Base-by-base conservation (phyloP, 805 yeast species). In the Candida hungchunana region DNA sequence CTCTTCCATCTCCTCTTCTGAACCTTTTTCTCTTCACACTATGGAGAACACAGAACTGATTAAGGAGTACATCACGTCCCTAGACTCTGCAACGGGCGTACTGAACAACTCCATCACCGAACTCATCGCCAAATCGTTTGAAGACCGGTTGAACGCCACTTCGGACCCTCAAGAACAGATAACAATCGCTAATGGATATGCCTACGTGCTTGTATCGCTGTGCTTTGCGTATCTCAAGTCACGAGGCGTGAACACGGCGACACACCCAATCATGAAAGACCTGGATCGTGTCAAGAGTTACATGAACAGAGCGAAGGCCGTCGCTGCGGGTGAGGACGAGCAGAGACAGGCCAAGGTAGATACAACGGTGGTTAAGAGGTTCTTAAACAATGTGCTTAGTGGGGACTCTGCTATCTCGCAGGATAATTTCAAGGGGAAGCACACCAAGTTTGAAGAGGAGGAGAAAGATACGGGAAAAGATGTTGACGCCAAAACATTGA, bases 261-360 rank as follows among this genome's bases (percentile, higher is more conserved):
- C 39, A 5, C 86, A 82, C 46, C 78, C 81, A 2, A 72, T 87
- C 15, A 76, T 79, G 78, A 62, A 62, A 20, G 94, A 83, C 50
- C 62, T 85, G 34, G 67, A 64, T 7, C 65, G 88, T 42, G 79
- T 84, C 26, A 82, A 81, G 54, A 51, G 66, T n/a, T 82, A 80
- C 46, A 80, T 82, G 77, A 69, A 69, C 25, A 68, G 77, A 50
- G 67, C 74, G 24, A 75, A 46, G 29, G 42, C 40, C 22, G 31
- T 36, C 31, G 59, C 39, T 34, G 48, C 22, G 43, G 52, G 38
- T 37, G 26, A 43, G n/a, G 39, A 33, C 2, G 28, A 31, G 15
- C 52, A 38, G 11, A 26, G n/a, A n/a, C n/a, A 41, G 4, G 46
- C 31, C 5, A 29, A 37, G 15, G 57, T 56, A 5, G 62, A 63